Conservation (phyloP, 306 rosid species). For the Trifolium subterraneum region DNA sequence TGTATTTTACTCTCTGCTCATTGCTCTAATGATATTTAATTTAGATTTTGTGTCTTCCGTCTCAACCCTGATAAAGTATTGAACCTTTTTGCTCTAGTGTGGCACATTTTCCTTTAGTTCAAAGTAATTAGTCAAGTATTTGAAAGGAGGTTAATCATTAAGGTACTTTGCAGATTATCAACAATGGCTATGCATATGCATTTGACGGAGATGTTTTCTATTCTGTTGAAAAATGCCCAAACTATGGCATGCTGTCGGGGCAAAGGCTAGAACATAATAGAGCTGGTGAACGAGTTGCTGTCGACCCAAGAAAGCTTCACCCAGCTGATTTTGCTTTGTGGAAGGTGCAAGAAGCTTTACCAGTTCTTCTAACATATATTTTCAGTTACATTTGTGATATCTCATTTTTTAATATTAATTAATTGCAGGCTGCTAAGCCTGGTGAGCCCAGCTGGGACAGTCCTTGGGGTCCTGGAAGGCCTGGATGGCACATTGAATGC, state of each 20-base stretch:
- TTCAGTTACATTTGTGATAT: constrained; percentile 21
- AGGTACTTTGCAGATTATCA: constrained; percentile 70
- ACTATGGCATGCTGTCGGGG: constrained; percentile 83
- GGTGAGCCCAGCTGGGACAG: constrained; percentile 99
- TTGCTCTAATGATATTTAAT: constrained; percentile 21
- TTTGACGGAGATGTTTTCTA: constrained; percentile 94
- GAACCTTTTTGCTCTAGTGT: constrained; percentile 4
- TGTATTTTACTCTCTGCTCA: not conserved
- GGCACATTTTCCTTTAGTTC: constrained; percentile 18
- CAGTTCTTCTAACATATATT: constrained; percentile 31
- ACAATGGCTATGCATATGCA: constrained; percentile 68
- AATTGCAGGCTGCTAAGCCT: constrained; percentile 83
- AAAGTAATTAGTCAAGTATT: constrained; percentile 39
- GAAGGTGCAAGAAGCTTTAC: constrained; percentile 65
- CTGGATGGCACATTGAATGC: constrained; percentile 99
- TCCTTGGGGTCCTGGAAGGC: constrained; percentile 96
- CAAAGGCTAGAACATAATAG: constrained; percentile 79
- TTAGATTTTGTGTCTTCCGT: constrained; percentile 9
- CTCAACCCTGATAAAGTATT: not conserved
- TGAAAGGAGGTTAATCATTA: constrained; percentile 26
- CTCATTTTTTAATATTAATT: constrained; percentile 11
- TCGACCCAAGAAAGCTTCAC: constrained; percentile 81
- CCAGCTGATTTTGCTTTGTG: constrained; percentile 96
- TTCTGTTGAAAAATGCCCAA: constrained; percentile 82
- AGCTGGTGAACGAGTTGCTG: constrained; percentile 94